Base-by-base conservation (phyloP, 2,329 filamentous ascomycete genomes). In the Fusarium sp. region DNA sequence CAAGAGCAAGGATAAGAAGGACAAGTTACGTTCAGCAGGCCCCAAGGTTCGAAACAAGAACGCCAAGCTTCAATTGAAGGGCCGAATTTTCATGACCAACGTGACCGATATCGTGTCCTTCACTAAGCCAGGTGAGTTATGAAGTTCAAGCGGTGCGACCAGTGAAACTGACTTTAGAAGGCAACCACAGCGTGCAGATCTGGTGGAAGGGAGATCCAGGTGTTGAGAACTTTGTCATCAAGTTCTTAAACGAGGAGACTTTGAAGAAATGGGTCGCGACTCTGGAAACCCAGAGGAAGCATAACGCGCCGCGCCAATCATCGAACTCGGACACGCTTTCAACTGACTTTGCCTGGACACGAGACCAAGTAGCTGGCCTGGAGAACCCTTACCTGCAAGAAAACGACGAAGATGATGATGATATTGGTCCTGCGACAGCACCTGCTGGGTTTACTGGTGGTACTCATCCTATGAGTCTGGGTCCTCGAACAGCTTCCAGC, bases 1-100 rank as follows among this genome's bases (percentile, higher is more conserved):
- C 79, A 98, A 98, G 83, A 85, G 80, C 78, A 93, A 92, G 78
- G 92, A 93, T 59, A 95, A 93, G 77, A 90, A 89, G 74, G 89
- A 90, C 76, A 89, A 88, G 76, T 87, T 86, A 7, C 83, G 83
- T 59, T 86, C 86, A 1, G 83, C 82, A 4, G 82, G 80, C 9
- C 86, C 89, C 61, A 93, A 90, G 79, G 77, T 80, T 48, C 82
- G 83, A 47, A 89, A 87, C 75, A 90, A 88, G 78, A 92, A 89
- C 74, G 92, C 91, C 43, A 97, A 95, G 80, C 85, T 98, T 66
- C 94, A 98, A 80, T 86, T 99, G 30, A 99, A 99, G 81, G 96
- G 96, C 41, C 90, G 96, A 54, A 99, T 99, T 75, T 98, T 98
- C 82, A 98, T 99, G 94, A 94, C 94, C 73, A 99, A 99, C 77